phyloP scores from a whole-genome alignment of 495 filamentous ascomycete genomes.

The Lindgomyces ingoldianus region DNA sequence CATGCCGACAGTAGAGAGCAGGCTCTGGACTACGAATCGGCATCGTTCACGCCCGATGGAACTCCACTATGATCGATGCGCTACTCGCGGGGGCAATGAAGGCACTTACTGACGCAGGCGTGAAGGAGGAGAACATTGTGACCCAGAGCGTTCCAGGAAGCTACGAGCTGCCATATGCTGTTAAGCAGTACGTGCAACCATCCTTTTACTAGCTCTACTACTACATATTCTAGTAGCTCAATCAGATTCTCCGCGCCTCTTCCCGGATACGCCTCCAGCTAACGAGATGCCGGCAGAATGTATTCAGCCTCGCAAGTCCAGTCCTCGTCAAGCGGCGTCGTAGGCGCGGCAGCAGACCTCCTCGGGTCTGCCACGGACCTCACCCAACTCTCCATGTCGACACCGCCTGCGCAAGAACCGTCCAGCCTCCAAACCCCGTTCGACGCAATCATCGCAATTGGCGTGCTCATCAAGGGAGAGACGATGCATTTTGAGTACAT shows the following conservation, averaged over 20 bases:
- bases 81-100: constrained; percentile 73
- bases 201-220: neutral
- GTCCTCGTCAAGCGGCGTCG: constrained; percentile 59
- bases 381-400: constrained; percentile 58
- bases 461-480: constrained; percentile 94
- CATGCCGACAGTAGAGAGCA: constrained; percentile 35
- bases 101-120: constrained; percentile 66
- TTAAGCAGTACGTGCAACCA: constrained; percentile 62
- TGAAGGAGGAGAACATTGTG: constrained; percentile 83
- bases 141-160: constrained; percentile 87
- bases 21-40: constrained; percentile 85
- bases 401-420: constrained; percentile 32
- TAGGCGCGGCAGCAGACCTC: constrained; percentile 74
- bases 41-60: constrained; percentile 96
- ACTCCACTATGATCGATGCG: constrained; percentile 72
- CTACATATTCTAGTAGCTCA: neutral
- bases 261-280: neutral
- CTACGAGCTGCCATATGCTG: constrained; percentile 88
- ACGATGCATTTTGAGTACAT: constrained; percentile 99
- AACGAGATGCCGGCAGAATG: constrained; percentile 51
- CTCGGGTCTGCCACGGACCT: constrained; percentile 70
- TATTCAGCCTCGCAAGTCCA: constrained; percentile 87
- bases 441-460: constrained; percentile 92
- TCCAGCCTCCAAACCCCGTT: constrained; percentile 60
- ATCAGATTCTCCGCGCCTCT: neutral